These are phyloP conservation scores for Pisolithus tinctorius DNA, from an alignment of 768 basidiomycete species.

Conservation along the genomic window DNA sequence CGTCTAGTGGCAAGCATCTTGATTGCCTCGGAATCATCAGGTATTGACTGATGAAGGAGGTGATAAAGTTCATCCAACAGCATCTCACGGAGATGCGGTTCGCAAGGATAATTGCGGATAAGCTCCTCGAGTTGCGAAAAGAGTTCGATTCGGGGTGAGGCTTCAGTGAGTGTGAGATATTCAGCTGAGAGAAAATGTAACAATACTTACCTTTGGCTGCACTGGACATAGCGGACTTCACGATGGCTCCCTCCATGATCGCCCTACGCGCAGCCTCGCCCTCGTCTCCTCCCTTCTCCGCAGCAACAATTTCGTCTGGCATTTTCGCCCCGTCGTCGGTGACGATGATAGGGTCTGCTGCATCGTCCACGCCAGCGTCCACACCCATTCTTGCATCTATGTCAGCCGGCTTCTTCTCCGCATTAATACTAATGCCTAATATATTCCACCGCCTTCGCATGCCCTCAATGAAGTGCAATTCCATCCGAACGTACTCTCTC, in stretches of 20 bases:
- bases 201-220: slow-evolving; percentile 59
- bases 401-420: slow-evolving; percentile 9
- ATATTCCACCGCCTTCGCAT: slow-evolving; percentile 74
- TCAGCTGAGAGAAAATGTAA: slow-evolving; percentile 8
- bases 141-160: slow-evolving; percentile 34
- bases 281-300: slow-evolving; percentile 37
- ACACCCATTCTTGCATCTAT: slow-evolving; percentile 17
- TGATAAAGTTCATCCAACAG: slow-evolving; percentile 40
- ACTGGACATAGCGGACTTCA: slow-evolving; percentile 66
- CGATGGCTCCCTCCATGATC: slow-evolving; percentile 75
- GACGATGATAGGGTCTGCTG: slow-evolving; percentile 9
- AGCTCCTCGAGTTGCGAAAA: slow-evolving; percentile 37
- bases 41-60: slow-evolving; percentile 31
- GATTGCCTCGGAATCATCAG: slow-evolving; percentile 32
- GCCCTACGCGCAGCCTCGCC: slow-evolving; percentile 52
- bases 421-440: slow-evolving; percentile 49
- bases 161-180: slow-evolving; percentile 20
- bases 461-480: slow-evolving; percentile 78
- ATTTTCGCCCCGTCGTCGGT: slow-evolving; percentile 18
- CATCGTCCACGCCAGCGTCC: slow-evolving; percentile 16
- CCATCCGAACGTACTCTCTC: slow-evolving; percentile 88
- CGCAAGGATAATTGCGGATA: slow-evolving; percentile 37
- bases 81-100: slow-evolving; percentile 29
- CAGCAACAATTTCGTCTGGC: slow-evolving; percentile 22
- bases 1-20: slow-evolving; percentile 34